A percentile compares a stretch with the other conserved stretches of the same genome.
Evolutionary conservation across 2,329 filamentous ascomycete species (phyloP).

Genomic region (Microsporum ferrugineum): DNA sequence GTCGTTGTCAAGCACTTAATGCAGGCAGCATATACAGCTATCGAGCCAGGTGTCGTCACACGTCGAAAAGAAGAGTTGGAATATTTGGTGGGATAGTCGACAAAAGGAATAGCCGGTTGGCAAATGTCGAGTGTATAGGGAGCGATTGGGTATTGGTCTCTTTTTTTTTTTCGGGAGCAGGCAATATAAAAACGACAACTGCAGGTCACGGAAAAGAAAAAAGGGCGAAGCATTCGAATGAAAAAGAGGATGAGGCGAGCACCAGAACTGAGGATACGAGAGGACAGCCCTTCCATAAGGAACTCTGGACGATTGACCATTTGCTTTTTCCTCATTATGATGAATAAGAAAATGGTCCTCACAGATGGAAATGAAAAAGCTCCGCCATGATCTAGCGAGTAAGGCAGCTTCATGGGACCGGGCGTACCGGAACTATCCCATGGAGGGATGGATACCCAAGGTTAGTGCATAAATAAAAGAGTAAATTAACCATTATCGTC

Average conservation of each 20-base stretch:
- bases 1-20: not conserved
- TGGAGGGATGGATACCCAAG: slow-evolving; percentile 4
- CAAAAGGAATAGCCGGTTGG: not conserved
- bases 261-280: slow-evolving; percentile 3
- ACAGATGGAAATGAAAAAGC: slow-evolving; percentile 1
- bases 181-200: not conserved
- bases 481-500: not conserved
- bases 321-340: slow-evolving; percentile 4
- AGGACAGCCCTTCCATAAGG: slow-evolving; percentile 4
- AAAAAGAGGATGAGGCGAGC: not conserved
- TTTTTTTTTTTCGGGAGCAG: not conserved
- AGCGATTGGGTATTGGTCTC: slow-evolving; percentile 3
- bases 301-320: slow-evolving; percentile 1
- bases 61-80: not conserved
- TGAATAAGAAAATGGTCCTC: slow-evolving; percentile 5
- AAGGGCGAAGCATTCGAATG: slow-evolving; percentile 3
- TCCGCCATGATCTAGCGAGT: slow-evolving; percentile 1
- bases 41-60: not conserved
- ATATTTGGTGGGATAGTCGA: not conserved
- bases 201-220: slow-evolving; percentile 4
- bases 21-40: not conserved
- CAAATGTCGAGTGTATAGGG: not conserved
- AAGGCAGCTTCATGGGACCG: slow-evolving; percentile 5
- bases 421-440: slow-evolving; percentile 7
- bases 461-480: not conserved